A percentile compares a stretch with the other conserved stretches of the same genome.
Conservation (phyloP, 306 rosid species). For the Vigna angularis region DNA sequence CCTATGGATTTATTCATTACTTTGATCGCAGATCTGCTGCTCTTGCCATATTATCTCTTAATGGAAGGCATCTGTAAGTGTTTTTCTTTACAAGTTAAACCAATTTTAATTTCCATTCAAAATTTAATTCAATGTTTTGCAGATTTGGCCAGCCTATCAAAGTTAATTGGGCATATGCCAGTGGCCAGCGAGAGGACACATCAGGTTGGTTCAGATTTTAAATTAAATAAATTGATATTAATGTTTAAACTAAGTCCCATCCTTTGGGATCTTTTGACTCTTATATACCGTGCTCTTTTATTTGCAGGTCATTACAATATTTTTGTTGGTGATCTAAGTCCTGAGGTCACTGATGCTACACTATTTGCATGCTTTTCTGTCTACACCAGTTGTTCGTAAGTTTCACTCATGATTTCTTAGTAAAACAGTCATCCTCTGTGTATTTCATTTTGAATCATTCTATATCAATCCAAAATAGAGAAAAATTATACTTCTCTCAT, state of each 20-base stretch:
- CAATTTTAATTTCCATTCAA: conserved; percentile 40
- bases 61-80: conserved; percentile 96
- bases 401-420: conserved; percentile 44
- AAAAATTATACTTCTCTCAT: not conserved
- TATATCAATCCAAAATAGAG: not conserved
- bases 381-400: conserved; percentile 97
- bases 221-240: conserved; percentile 8
- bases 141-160: conserved; percentile 99
- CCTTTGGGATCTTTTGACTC: conserved; percentile 15
- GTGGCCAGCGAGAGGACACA: conserved; percentile 99
- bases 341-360: conserved; percentile 98
- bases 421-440: conserved; percentile 3
- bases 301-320: conserved; percentile 93
- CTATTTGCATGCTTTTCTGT: conserved; percentile 96
- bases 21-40: conserved; percentile 98
- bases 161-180: conserved; percentile 99
- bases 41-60: conserved; percentile 88
- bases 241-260: not conserved
- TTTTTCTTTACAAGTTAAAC: conserved; percentile 2
- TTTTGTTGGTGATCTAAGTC: conserved; percentile 98
- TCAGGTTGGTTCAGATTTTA: conserved; percentile 65
- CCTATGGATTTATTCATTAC: conserved; percentile 95
- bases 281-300: conserved; percentile 20
- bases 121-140: conserved; percentile 43
- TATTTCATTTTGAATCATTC: conserved; percentile 24